Evolutionary conservation across 768 basidiomycete genomes (phyloP), one percentile per base, ranked within the genome.

Genomic region (Russula abietina): DNA sequence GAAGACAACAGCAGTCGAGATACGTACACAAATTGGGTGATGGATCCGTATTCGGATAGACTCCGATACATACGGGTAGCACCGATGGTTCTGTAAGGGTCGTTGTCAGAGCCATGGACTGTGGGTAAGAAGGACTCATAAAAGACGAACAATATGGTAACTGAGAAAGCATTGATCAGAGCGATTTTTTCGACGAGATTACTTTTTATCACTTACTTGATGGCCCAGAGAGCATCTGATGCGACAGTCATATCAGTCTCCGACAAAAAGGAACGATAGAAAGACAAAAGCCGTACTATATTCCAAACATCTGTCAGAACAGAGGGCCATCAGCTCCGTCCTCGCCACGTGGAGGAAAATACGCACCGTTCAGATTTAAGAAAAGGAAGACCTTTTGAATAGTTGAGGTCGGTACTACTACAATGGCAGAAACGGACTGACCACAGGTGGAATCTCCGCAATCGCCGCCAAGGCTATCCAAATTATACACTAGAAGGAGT

Each of bases 21-120:
- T 17, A 45, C 62, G 57, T 49, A 63, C 62, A 32, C 28, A 38
- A 39, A 63, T 63, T 54, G 52, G 10, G 62, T 63, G 57, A 63
- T 8, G 10, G 57, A 54, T n/a, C 62, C 62, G 6, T 12, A 16
- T n/a, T 38, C 5, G 16, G 33, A 54, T 28, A 63, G 22, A 32
- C 43, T 32, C 17, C 62, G 62, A 38, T 63, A 63, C 57, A 63
- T 38, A 36, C 62, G 62, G 48, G 62, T 26, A 24, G 62, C 52
- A 24, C 52, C 52, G 30, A 63, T 63, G 22, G 52, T 24, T 46
- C 62, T 63, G 33, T 28, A 3, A 30, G 11, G 8, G 9, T 5
- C 19, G 16, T n/a, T 10, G 57, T 58, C 38, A 54, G 59, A 36
- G 54, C 9, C 28, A 48, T 3, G 9, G 9, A n/a, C 19, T 17